Evolutionary conservation across 2,329 filamentous ascomycete species (phyloP).

Genomic region (Beauveria rudraprayagi): DNA sequence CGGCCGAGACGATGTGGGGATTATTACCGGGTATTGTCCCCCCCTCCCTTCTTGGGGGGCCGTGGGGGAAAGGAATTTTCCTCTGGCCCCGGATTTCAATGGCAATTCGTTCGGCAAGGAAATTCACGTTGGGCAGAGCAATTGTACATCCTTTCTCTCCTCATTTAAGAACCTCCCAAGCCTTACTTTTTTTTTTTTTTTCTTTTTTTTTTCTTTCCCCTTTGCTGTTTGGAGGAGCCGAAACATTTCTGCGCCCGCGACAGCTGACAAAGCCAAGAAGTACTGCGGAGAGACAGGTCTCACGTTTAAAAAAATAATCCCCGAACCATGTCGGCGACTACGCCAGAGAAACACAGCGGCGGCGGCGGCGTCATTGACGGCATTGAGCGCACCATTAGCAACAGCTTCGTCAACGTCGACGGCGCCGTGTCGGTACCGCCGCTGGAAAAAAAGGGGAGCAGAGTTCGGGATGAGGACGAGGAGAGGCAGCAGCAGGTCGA

Average conservation of each 20-base stretch:
- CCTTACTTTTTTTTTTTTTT: background rate
- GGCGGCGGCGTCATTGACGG: background rate
- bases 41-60: background rate
- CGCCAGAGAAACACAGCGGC: background rate
- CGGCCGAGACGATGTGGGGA: background rate
- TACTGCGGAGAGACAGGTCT: background rate
- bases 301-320: background rate
- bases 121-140: too few relatives aligned
- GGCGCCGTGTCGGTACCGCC: constrained; percentile 6
- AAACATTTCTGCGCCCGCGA: background rate
- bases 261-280: background rate
- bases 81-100: background rate
- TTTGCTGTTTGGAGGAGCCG: too few relatives aligned
- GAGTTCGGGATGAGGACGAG: background rate
- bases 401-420: constrained; percentile 3
- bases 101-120: background rate
- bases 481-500: constrained; percentile 3
- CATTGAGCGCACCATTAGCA: constrained; percentile 2
- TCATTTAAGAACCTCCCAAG: background rate
- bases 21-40: background rate
- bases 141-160: background rate
- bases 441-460: background rate
- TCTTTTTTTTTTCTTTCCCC: background rate
- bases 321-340: background rate
- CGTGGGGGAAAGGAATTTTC: background rate